Conservation (phyloP, 1,284 basidiomycete genomes). For the Pulveroboletus ridleyi region DNA sequence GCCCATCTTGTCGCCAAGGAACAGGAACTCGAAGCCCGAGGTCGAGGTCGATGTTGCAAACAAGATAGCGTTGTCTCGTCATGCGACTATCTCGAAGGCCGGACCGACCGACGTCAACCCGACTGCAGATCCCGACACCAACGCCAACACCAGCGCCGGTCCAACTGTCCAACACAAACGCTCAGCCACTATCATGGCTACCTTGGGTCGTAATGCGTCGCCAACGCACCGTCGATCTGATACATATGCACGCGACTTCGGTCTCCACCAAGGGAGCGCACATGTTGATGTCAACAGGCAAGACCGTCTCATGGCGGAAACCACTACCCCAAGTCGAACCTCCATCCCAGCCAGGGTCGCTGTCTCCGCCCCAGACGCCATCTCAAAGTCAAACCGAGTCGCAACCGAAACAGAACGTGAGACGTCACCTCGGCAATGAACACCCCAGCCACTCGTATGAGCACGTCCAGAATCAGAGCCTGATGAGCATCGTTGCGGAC, state of each 20-base stretch:
- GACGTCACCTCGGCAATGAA: conserved; percentile 11
- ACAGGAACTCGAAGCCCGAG: conserved; percentile 54
- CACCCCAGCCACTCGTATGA: conserved; percentile 10
- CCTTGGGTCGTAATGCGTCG: not conserved
- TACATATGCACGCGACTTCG: not conserved
- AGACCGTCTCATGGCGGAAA: conserved; percentile 22
- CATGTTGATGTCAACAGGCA: not conserved
- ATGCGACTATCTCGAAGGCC: conserved; percentile 3
- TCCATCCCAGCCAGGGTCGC: not conserved
- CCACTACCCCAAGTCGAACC: conserved; percentile 14
- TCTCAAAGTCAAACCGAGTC: conserved; percentile 1
- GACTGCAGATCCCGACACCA: not conserved
- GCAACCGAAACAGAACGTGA: conserved; percentile 11
- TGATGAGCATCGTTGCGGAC: conserved; percentile 75
- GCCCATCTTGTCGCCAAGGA: conserved; percentile 73
- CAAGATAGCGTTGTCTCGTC: no score
- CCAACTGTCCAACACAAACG: conserved; percentile 13
- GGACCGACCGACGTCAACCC: not conserved
- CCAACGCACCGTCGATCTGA: conserved; percentile 24
- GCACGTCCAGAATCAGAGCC: conserved; percentile 41
- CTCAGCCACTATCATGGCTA: conserved; percentile 13
- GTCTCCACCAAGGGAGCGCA: no score
- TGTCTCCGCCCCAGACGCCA: not conserved
- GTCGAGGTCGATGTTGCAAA: not conserved
- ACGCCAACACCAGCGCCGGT: not conserved